Conservation (phyloP, 345 rosid genomes). For the Acer saccharum region DNA sequence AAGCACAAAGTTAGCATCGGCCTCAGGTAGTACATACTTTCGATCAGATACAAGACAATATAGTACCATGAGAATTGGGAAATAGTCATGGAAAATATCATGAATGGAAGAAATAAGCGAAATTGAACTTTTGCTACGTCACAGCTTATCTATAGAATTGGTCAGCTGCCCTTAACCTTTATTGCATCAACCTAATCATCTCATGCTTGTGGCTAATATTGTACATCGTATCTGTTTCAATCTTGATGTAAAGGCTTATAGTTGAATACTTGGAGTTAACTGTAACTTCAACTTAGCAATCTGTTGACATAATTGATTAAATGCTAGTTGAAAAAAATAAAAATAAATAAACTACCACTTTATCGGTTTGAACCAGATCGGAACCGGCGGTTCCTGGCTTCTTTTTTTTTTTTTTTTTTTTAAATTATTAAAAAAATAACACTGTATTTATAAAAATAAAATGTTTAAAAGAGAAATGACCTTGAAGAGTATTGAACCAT, state of each 20-base stretch:
- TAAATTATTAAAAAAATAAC: no score
- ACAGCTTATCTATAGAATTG: background rate
- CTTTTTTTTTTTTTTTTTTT: no score
- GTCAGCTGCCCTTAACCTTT: background rate
- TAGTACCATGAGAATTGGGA: background rate
- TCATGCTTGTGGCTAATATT: background rate
- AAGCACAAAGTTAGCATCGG: background rate
- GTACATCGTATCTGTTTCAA: background rate
- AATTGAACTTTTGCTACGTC: background rate
- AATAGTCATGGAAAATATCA: no score
- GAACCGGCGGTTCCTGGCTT: no score
- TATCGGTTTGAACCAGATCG: no score
- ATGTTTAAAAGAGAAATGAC: no score
- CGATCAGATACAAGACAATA: background rate
- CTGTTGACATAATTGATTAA: background rate
- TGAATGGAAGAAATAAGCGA: background rate
- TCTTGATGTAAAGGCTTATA: background rate
- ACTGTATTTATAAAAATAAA: no score
- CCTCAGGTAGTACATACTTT: background rate
- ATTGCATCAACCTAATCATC: background rate
- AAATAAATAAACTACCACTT: no score
- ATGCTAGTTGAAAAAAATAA: background rate
- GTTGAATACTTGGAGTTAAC: background rate
- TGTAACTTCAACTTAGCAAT: background rate
- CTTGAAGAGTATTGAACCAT: no score